Percentiles rank a stretch among this genome's conserved stretches.
Conservation (phyloP, 306 rosid species). For the Trifolium repens region DNA sequence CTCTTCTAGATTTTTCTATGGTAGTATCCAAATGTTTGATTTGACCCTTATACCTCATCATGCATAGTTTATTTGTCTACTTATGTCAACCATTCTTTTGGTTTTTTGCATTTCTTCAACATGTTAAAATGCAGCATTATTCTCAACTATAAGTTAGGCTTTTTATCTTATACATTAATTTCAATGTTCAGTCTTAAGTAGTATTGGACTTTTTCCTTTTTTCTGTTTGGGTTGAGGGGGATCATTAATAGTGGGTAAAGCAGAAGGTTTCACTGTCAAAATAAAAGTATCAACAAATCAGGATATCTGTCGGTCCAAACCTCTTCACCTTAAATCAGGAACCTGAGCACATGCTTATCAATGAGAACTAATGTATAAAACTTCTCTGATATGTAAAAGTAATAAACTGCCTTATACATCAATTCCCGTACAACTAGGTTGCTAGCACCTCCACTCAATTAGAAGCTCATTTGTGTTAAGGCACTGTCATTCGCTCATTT, state of each 20-base stretch:
- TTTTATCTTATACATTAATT: conserved; percentile 3
- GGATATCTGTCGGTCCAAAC: conserved; percentile 10
- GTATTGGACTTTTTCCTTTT: conserved; percentile 1
- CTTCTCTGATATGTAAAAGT: not conserved
- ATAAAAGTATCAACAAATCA: not conserved
- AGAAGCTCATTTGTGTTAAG: not conserved
- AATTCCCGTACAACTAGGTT: not conserved
- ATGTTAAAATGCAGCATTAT: not conserved
- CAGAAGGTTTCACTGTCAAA: not conserved
- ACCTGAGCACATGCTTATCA: not conserved
- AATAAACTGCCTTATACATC: not conserved
- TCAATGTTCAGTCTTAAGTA: conserved; percentile 9
- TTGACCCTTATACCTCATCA: not conserved
- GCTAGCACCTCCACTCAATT: conserved; percentile 15
- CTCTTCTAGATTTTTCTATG: not conserved
- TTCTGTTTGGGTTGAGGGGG: not conserved
- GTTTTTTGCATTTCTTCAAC: not conserved
- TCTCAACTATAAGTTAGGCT: conserved; percentile 9
- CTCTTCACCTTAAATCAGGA: not conserved
- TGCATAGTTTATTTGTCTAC: conserved; percentile 11
- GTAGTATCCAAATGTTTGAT: conserved; percentile 9
- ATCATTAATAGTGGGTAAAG: conserved; percentile 6
- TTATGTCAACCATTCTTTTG: not conserved
- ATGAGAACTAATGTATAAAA: not conserved
- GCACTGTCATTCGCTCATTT: not conserved